Base-by-base conservation (phyloP, 2,329 filamentous ascomycete genomes). In the Chaetomiaceae sp. region DNA sequence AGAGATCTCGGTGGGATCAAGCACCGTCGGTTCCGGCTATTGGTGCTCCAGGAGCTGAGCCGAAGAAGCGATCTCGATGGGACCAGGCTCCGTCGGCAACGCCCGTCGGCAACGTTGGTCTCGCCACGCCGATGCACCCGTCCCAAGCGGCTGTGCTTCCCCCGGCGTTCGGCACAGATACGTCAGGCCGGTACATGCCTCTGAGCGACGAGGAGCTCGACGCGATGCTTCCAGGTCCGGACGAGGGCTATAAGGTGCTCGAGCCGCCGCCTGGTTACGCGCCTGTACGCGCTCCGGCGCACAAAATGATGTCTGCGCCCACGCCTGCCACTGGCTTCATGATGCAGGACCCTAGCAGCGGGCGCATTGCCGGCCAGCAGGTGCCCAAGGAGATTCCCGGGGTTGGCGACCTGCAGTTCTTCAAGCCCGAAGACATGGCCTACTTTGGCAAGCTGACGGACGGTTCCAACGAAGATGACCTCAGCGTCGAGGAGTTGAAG, bases 361-460 rank as follows among this genome's bases (percentile, higher is more conserved):
- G 83, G 49, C 80, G 88, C 54, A 73, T 86, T 40, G 80, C 91
- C 61, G 88, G 89, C 56, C 95, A 94, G 68, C 88, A 94, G 57
- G 80, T 97, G 59, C 88, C 91, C 8, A 95, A 88, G 4, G 91
- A 97, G 62, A 96, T 98, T 30, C 90, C 93, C 3, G 93, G 93
- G 32, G 89, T 98, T 40, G 90, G 90, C 32, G 93, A 98, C 64
- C 71, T 98, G 42, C 90, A 96, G 57, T 98, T 97, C 65, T 95
- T 98, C 77, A 98, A 98, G 70, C 81, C 89, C 1, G 93, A 98
- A 65, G 93, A 98, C 66, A 96, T 97, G 89, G 84, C 88, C 32
- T 98, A 98, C 69, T 98, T 98, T 61, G 90, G 91, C 49, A 97
- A 98, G 72, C 79, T 98, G 33, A 91, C 95, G 18, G 93, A 98